Percentiles rank a stretch among this genome's conserved stretches.
Conservation (phyloP, 2,329 filamentous ascomycete genomes). For the Neonectria sp. region DNA sequence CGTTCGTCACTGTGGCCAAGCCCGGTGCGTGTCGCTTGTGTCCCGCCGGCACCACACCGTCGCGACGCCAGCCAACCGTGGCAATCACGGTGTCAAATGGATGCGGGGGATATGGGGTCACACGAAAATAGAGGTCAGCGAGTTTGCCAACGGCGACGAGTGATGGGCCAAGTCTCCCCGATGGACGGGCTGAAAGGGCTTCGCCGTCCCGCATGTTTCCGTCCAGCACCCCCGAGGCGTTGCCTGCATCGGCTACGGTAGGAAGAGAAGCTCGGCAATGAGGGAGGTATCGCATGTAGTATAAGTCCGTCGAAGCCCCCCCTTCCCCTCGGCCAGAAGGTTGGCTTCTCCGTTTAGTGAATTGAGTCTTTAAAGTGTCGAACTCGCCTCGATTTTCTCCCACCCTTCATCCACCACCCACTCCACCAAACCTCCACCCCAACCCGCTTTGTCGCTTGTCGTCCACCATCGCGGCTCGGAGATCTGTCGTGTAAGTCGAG, state of each 20-base stretch:
- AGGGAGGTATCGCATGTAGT: conserved; percentile 37
- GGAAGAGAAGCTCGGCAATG: conserved; percentile 49
- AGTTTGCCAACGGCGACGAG: conserved; percentile 33
- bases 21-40: conserved; percentile 14
- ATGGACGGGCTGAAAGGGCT: conserved; percentile 38
- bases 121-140: conserved; percentile 45
- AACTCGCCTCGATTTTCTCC: conserved; percentile 13
- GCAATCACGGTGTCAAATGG: conserved; percentile 40
- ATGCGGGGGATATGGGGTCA: conserved; percentile 49
- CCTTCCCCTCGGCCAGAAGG: conserved; percentile 28
- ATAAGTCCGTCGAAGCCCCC: conserved; percentile 42
- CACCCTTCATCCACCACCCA: conserved; percentile 32
- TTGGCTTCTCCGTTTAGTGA: conserved; percentile 17
- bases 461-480: conserved; percentile 36
- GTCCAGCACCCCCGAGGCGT: conserved; percentile 38
- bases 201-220: conserved; percentile 53
- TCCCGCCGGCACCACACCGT: conserved; percentile 33
- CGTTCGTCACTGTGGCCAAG: conserved; percentile 23
- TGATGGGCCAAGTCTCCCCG: conserved; percentile 32
- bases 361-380: conserved; percentile 13
- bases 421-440: conserved; percentile 8
- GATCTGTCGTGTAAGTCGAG: conserved; percentile 46
- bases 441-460: conserved; percentile 29
- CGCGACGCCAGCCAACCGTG: conserved; percentile 43
- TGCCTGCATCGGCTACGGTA: conserved; percentile 47